Base-by-base conservation (phyloP, 2,329 filamentous ascomycete species). In the Zalaria obscura region DNA sequence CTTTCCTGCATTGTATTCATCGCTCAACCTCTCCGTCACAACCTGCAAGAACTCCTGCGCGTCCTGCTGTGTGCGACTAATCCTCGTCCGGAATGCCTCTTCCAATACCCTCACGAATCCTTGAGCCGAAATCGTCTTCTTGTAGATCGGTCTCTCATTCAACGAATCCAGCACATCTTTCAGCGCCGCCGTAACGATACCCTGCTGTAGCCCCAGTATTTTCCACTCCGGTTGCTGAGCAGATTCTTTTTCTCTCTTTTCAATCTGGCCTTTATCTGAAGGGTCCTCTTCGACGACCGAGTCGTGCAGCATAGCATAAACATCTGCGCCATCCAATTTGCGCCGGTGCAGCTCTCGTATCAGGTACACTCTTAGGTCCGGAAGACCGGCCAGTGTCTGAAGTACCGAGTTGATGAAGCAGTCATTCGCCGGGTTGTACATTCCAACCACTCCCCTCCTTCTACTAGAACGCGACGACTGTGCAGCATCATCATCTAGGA, bases 1-100 rank as follows among this genome's bases (percentile, higher is more conserved):
- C 52, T 75, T 73, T 1, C 86, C 87, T 3, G 87, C 87, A 56
- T 93, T 80, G 54, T 95, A 94, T 62, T 98, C 91, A 55, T 98
- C 91, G 54, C 85, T 87, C 42, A 98, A 68, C 40, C 89, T 75
- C 65, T 98, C 89, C 3, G 86, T 83, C 8, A 98, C 81, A 39
- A 96, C 80, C 64, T 98, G 91, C 42, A 98, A 64, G 48, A 98
- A 95, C 60, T 98, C 91, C 56, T 98, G 91, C 7, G 91, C 91
- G 65, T 98, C 91, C 62, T 98, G 91, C 62, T 98, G 91, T 56
- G 91, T 86, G 41, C 89, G 74, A 57, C 84, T 95, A 52, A 98
- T 93, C 52, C 84, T 78, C 54, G 93, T 89, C 42, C 78, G 77
- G 56, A 95, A 98, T 1, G 89, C 87, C 27, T 70, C 68, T 64